These are phyloP conservation scores for Termitomyces bulborhizus DNA, from an alignment of 768 basidiomycete genomes.

Conservation along the genomic window DNA sequence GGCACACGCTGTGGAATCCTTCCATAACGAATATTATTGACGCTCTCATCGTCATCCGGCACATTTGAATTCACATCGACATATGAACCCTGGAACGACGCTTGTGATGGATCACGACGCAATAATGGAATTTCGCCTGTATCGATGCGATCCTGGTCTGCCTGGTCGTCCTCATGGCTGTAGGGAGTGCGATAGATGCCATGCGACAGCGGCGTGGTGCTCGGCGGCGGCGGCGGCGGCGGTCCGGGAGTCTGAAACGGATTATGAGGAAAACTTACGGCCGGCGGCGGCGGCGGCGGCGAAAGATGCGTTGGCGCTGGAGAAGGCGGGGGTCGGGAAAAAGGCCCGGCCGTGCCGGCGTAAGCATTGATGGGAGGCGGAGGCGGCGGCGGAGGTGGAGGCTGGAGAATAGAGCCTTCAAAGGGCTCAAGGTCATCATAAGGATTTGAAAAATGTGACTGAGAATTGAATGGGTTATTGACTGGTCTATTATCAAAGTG, in stretches of 20 bases:
- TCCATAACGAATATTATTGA: conserved; percentile 75
- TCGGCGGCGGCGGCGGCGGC: conserved; percentile 10
- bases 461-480: not conserved
- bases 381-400: conserved; percentile 10
- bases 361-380: not conserved
- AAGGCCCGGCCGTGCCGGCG: too few relatives aligned
- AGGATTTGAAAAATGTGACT: not conserved
- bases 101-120: conserved; percentile 29
- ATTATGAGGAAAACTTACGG: conserved; percentile 1
- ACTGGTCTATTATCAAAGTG: conserved; percentile 11
- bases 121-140: conserved; percentile 66
- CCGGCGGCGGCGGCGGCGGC: too few relatives aligned
- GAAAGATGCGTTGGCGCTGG: not conserved
- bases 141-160: conserved; percentile 37
- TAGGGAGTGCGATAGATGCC: conserved; percentile 22
- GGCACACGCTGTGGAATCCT: conserved; percentile 88
- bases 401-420: conserved; percentile 18
- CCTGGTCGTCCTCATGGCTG: conserved; percentile 29
- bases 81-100: conserved; percentile 18
- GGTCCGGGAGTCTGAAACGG: conserved; percentile 18
- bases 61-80: conserved; percentile 10
- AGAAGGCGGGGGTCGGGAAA: conserved; percentile 5
- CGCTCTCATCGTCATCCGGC: conserved; percentile 22
- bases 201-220: conserved; percentile 15
- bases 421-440: conserved; percentile 12